Evolutionary conservation across 228 moss, liverwort and hornwort genomes (phyloP).

Genomic region (Sphagnum magellanicum): DNA sequence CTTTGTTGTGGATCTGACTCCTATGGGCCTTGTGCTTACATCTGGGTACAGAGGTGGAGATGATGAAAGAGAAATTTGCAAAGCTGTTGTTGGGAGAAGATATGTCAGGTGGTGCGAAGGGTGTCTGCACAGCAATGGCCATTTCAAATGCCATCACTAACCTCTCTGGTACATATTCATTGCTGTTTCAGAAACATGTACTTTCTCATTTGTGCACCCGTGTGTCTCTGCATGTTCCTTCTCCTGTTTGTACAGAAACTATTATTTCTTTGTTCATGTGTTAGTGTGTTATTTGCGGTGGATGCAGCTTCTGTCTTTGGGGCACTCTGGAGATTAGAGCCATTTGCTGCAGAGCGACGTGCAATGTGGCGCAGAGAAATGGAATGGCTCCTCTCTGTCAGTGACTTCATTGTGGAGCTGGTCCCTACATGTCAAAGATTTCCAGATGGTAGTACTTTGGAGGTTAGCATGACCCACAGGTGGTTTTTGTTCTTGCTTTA

Average conservation of each 20-base stretch:
- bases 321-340: slow-evolving; percentile 95
- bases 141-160: slow-evolving; percentile 95
- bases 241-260: background rate
- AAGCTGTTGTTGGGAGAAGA: slow-evolving; percentile 96
- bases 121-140: slow-evolving; percentile 87
- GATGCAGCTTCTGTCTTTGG: slow-evolving; percentile 85
- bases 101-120: slow-evolving; percentile 99
- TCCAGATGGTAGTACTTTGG: slow-evolving; percentile 68
- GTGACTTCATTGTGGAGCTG: slow-evolving; percentile 96
- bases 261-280: background rate
- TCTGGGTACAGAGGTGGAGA: slow-evolving; percentile 74
- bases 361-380: slow-evolving; percentile 96
- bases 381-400: slow-evolving; percentile 93
- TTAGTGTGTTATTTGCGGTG: slow-evolving; percentile 5
- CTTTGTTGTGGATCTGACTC: background rate
- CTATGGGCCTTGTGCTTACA: background rate
- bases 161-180: slow-evolving; percentile 58
- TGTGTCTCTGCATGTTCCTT: background rate
- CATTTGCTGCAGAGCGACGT: slow-evolving; percentile 68
- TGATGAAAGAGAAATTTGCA: slow-evolving; percentile 99
- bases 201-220: background rate
- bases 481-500: background rate
- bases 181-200: background rate
- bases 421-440: slow-evolving; percentile 86
- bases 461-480: slow-evolving; percentile 31